Base-by-base conservation (phyloP, 1,139 yeast species). In the Candida dubliniensis region DNA sequence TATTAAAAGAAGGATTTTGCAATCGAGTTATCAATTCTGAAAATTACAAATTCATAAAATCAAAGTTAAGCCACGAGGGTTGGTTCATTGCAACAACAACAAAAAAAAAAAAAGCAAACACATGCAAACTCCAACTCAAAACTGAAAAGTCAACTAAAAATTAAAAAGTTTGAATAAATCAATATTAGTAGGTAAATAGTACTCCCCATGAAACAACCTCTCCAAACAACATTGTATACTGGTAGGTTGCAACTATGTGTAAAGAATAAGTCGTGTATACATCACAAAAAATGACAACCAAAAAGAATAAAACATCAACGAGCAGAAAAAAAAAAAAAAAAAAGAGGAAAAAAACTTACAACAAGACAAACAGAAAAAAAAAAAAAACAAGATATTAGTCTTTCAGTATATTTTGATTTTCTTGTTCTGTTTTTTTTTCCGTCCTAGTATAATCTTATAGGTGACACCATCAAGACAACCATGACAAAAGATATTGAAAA, bases 401-500 rank as follows among this genome's bases (percentile, higher is more conserved):
- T 13, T 33, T 14, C 4, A 18, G 23, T 26, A 37, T 14, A 10
- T 23, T 15, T 6, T 8, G 23, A 18, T 32, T 32, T 32, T 32
- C 14, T 32, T 4, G 23, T 32, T 32, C 15, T 32, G 2, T 7
- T 18, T 32, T 32, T 32, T 15, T 14, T 32, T 8, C 12, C 4
- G 3, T 15, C 14, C 14, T 8, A 11, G 9, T 8, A 8, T n/a
- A 12, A 11, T 12, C 15, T 25, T 25, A 26, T 38, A 8, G n/a
- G 2, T n/a, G 13, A 30, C 14, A 8, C 14, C n/a, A 12, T 30
- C 14, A n/a, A 10, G 13, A 11, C 35, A 36, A 41, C 29, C 38
- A 49, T 49, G 52, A 47, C 51, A 15, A 46, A 39, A 29, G 48
- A 45, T 23, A 43, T 38, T 10, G 45, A 45, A 42, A 47, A 42